These are phyloP conservation scores for Typha latifolia DNA, from an alignment of 176 grass and related monocot species.

Conservation along the genomic window DNA sequence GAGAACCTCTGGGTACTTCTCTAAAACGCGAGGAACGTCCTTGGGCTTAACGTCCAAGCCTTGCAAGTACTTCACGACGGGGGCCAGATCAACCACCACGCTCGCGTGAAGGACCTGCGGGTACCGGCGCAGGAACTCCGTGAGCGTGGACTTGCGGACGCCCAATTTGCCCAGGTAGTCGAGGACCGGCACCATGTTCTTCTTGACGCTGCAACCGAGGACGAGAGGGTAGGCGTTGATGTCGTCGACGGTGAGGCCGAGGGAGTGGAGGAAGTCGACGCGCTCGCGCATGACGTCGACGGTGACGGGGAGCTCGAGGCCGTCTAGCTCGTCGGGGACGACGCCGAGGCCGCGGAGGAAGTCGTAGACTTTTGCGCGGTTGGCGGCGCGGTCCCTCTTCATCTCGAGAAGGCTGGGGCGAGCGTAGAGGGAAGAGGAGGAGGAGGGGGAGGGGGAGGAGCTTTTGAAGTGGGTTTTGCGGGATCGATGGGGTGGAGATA, in stretches of 20 bases:
- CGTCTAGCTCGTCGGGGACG: constrained; percentile 53
- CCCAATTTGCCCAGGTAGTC: constrained; percentile 76
- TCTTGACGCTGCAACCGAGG: constrained; percentile 71
- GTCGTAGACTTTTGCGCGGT: constrained; percentile 49
- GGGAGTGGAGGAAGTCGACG: constrained; percentile 48
- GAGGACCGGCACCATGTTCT: constrained; percentile 84
- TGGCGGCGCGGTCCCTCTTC: constrained; percentile 42
- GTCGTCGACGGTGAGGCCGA: constrained; percentile 28
- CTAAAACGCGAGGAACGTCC: constrained; percentile 54
- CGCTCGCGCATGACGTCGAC: constrained; percentile 75
- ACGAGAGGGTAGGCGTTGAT: constrained; percentile 62
- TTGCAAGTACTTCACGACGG: constrained; percentile 53
- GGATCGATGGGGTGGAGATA: neutral
- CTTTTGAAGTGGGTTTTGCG: neutral
- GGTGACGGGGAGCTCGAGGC: constrained; percentile 72
- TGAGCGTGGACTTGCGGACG: constrained; percentile 45
- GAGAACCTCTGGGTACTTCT: constrained; percentile 64
- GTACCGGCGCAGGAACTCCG: constrained; percentile 54
- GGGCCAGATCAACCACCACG: constrained; percentile 40
- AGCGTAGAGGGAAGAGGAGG: constrained; percentile 42
- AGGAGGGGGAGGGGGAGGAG: neutral
- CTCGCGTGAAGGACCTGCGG: constrained; percentile 74
- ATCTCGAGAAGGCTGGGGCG: constrained; percentile 64
- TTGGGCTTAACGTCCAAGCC: constrained; percentile 41
- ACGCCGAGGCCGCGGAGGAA: constrained; percentile 32